Base-by-base conservation (phyloP, 768 basidiomycete species). In the Hericium rajendrae region DNA sequence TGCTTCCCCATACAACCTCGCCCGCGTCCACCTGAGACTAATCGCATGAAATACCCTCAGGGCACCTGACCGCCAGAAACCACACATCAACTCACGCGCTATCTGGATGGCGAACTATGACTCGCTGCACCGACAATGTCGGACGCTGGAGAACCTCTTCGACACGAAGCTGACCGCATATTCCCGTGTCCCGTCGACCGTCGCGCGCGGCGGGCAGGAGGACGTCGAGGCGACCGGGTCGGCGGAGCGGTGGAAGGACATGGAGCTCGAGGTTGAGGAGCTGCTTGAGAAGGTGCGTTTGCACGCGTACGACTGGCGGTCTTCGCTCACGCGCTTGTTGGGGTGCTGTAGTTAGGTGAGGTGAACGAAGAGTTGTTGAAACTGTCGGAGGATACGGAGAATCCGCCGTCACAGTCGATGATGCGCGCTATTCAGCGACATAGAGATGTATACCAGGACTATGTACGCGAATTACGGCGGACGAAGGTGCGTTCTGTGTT, bases 131-230 rank as follows among this genome's bases (percentile, higher is more conserved):
- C 76, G 93, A 55, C 93, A 95, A 71, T 91, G 91, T 72, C 79
- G 94, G 65, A 94, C 94, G 4, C 83, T 97, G 26, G 95, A 98
- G 68, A 91, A 92, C 49, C 79, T 92, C 22, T 88, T 98, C 61
- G 92, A 97, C 67, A 75, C 88, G 37, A 95, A 97, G 69, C 78
- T 99, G 32, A 91, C 91, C 0, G 78, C 91, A 10, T 98, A 98
- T 71, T 83, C 91, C 18, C 89, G 91, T 64, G 76, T 97, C 43
- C 92, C 89, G 8, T 81, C 87, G 4, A 77, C 76, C 32, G 77
- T 86, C 60, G 80, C 81, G 12, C 74, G 74, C 56, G 71, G 71
- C 18, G 75, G 71, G 46, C 71, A 80, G 59, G 71, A 76, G 51
- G 88, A 87, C 66, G 64, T 91, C 26, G 89, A 91, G 67, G 62